phyloP scores from a whole-genome alignment of 2,329 filamentous ascomycete species.

The Nemania bipapillata region DNA sequence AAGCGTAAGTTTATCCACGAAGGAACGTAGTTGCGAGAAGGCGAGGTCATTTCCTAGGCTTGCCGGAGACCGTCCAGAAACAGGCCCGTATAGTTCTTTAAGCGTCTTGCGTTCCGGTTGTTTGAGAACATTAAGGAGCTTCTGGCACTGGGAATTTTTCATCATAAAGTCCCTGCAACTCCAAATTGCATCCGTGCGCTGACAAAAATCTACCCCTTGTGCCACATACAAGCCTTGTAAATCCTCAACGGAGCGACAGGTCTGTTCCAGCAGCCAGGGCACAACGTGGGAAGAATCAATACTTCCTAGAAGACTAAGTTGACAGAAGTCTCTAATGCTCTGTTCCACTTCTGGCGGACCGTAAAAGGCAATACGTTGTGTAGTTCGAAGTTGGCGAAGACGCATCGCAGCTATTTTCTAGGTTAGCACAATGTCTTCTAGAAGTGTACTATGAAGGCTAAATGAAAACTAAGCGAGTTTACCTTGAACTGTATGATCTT shows the following conservation, averaged over 20 bases:
- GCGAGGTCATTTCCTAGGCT: not conserved
- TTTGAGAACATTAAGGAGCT: constrained; percentile 54
- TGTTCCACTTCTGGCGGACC: constrained; percentile 70
- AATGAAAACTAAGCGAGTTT: not conserved
- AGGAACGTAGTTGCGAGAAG: constrained; percentile 18
- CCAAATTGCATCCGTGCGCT: constrained; percentile 61
- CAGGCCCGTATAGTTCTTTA: constrained; percentile 64
- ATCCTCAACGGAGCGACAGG: constrained; percentile 68
- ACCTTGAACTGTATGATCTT: constrained; percentile 69
- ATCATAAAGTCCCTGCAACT: constrained; percentile 56
- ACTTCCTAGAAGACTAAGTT: constrained; percentile 38
- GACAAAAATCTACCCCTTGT: constrained; percentile 71
- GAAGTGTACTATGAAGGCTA: not conserved
- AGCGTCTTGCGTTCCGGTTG: constrained; percentile 68
- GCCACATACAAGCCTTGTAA: constrained; percentile 67
- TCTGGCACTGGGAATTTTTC: constrained; percentile 48
- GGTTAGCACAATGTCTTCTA: not conserved
- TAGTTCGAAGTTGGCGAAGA: constrained; percentile 66
- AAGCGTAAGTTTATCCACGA: constrained; percentile 5
- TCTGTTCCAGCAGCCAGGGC: constrained; percentile 72
- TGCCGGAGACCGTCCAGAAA: not conserved
- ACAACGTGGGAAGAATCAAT: constrained; percentile 62
- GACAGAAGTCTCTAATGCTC: constrained; percentile 64
- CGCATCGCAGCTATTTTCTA: constrained; percentile 69
- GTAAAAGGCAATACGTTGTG: constrained; percentile 67